Evolutionary conservation across 169 alveolate species (phyloP).

Genomic region (Eimeria acervulina): DNA sequence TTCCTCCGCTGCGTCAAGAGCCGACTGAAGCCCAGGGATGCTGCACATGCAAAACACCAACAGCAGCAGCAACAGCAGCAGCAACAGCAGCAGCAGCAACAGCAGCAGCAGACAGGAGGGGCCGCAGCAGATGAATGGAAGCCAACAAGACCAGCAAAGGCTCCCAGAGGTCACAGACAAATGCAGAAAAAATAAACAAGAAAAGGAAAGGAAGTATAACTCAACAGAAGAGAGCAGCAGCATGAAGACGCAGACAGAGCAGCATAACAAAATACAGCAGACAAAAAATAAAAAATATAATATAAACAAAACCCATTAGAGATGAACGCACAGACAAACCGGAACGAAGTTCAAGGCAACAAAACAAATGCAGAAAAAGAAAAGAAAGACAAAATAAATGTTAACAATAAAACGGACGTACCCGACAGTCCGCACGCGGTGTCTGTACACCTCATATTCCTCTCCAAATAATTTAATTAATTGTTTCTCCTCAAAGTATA

Average conservation of each 20-base stretch:
- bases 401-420: no score
- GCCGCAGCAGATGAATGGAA: neutral
- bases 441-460: constrained; percentile 63
- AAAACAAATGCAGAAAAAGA: no score
- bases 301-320: neutral
- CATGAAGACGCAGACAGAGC: neutral
- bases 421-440: constrained; percentile 60
- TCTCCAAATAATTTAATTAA: constrained; percentile 46
- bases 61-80: constrained; percentile 23
- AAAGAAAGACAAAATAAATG: no score
- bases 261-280: neutral
- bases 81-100: constrained; percentile 20
- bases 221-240: neutral
- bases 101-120: neutral
- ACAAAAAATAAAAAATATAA: neutral
- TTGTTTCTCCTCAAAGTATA: constrained; percentile 62
- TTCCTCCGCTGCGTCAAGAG: constrained; percentile 4
- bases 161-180: no score
- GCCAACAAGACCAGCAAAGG: no score
- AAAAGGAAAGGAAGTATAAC: neutral
- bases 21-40: constrained; percentile 64
- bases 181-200: neutral
- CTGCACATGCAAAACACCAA: constrained; percentile 4
- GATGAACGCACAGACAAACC: neutral
- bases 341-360: neutral